A percentile compares a stretch with the other conserved stretches of the same genome.
Conservation (phyloP, 768 basidiomycete species). For the Phanerodontia chrysosporium region DNA sequence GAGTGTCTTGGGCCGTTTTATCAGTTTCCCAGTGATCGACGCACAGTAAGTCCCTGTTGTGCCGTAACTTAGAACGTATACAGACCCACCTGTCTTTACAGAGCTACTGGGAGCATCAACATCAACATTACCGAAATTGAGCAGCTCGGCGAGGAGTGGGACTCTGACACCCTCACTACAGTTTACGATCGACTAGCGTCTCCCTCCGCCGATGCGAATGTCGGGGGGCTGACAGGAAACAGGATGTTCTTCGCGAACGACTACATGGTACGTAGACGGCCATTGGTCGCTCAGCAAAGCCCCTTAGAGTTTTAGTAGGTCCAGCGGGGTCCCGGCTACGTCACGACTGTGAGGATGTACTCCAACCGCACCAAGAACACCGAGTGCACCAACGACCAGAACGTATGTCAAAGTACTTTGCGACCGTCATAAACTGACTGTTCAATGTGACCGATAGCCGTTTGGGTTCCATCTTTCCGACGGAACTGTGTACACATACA, state of each 20-base stretch:
- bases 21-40: conserved; percentile 57
- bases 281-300: background rate
- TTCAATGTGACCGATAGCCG: conserved; percentile 31
- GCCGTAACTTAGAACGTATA: too few species aligned
- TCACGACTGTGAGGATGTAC: conserved; percentile 60
- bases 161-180: conserved; percentile 35
- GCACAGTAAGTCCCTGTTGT: conserved; percentile 33
- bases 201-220: conserved; percentile 43
- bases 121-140: conserved; percentile 52
- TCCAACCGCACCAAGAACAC: conserved; percentile 56
- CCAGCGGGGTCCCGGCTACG: conserved; percentile 55
- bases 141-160: conserved; percentile 49
- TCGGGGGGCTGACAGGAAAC: conserved; percentile 50
- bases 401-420: conserved; percentile 33
- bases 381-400: conserved; percentile 63
- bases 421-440: background rate
- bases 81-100: conserved; percentile 21
- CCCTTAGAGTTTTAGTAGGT: conserved; percentile 37
- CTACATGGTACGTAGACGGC: conserved; percentile 50
- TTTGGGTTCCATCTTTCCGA: conserved; percentile 69
- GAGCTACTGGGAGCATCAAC: conserved; percentile 53
- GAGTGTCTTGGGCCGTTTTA: conserved; percentile 63
- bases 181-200: conserved; percentile 37
- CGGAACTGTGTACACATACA: conserved; percentile 60
- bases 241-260: conserved; percentile 64